Base-by-base conservation (phyloP, 257 asterid species). In the Voacanga thouarsii region DNA sequence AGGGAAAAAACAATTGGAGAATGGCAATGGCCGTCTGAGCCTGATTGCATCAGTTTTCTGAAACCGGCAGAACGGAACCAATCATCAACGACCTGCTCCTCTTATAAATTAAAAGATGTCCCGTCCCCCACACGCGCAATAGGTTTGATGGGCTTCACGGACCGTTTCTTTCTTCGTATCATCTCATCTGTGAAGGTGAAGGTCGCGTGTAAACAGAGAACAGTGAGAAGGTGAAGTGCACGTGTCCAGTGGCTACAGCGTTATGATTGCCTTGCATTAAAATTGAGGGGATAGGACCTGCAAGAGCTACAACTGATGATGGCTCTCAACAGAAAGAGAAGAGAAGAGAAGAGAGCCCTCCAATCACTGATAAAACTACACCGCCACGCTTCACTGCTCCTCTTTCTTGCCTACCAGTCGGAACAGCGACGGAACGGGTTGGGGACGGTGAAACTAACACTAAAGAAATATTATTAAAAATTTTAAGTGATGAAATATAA, bases 41-140 rank as follows among this genome's bases (percentile, higher is more conserved):
- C 59, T 47, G 75, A 47, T n/a, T 71, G 59, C 75, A 9, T 47
- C 56, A 43, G 47, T 65, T 65, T 24, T 24, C 75, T n/a, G 75
- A 47, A 24, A 49, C 14, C 41, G 28, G 39, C 75, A 44, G 59
- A 71, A 28, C 75, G n/a, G 59, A 71, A 28, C 75, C 75, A 71
- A 71, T 71, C 61, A 71, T 71, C 75, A 71, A 44, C 56, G 30
- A 71, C 75, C 30, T 71, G 39, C n/a, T 18, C 61, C 12, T 45
- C 37, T 33, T 1, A 0, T 0, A 49, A 44, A 21, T 4, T 0
- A 44, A 70, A 49, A 30, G 0, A 5, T 33, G 2, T 33, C 37
- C 37, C 37, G 37, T 33, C 44, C 24, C 44, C 75, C 57, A 43
- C 75, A 6, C 75, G 59, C 61, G 12, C 43, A 47, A 0, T 12